phyloP scores from a whole-genome alignment of 2,329 filamentous ascomycete genomes.

The Fusarium guadeloupense region DNA sequence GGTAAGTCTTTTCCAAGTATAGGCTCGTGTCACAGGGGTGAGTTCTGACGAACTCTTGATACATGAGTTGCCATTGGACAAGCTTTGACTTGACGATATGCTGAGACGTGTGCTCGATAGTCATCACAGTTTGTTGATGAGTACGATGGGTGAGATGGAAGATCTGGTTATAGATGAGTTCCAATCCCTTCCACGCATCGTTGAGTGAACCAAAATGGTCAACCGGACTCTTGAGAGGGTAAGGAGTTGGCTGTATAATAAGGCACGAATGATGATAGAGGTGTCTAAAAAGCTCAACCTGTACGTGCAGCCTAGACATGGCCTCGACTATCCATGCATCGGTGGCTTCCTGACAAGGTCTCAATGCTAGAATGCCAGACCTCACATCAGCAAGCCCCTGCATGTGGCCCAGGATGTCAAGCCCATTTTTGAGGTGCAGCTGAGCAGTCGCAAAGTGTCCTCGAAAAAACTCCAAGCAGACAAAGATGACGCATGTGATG shows the following conservation, averaged over 20 bases:
- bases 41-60: slow-evolving; percentile 35
- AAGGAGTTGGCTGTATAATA: slow-evolving; percentile 7
- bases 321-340: slow-evolving; percentile 57
- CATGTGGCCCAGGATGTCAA: slow-evolving; percentile 49
- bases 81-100: slow-evolving; percentile 29
- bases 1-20: slow-evolving; percentile 32
- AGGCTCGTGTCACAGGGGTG: slow-evolving; percentile 20
- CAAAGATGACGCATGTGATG: slow-evolving; percentile 41
- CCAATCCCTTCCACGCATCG: slow-evolving; percentile 32
- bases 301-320: slow-evolving; percentile 48
- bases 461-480: slow-evolving; percentile 31
- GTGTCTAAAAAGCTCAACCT: slow-evolving; percentile 39
- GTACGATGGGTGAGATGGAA: slow-evolving; percentile 31
- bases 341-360: slow-evolving; percentile 37
- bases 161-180: slow-evolving; percentile 34
- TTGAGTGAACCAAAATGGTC: slow-evolving; percentile 23
- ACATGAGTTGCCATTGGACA: slow-evolving; percentile 37
- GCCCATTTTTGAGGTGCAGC: slow-evolving; percentile 29
- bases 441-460: slow-evolving; percentile 34
- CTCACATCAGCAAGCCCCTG: slow-evolving; percentile 47
- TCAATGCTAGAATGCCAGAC: slow-evolving; percentile 16
- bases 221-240: not conserved
- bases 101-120: slow-evolving; percentile 9
- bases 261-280: slow-evolving; percentile 27
- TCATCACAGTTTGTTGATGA: slow-evolving; percentile 6